Percentiles rank a stretch among this genome's conserved stretches.
phyloP scores from a whole-genome alignment of 257 asterid species.

The Ilex aquifolium region DNA sequence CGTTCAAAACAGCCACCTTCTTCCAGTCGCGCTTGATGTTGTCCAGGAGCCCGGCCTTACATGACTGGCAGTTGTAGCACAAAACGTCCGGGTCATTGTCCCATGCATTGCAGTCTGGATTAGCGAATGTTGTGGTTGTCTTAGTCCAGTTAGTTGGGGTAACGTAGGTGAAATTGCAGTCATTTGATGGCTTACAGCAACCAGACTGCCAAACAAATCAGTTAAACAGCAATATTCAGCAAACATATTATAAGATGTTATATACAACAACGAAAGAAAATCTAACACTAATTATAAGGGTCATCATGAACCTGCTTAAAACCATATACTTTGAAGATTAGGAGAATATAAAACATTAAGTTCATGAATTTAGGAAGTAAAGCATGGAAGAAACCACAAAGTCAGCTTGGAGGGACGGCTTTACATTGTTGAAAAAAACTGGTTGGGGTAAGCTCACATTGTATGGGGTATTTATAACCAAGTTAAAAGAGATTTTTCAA shows the following conservation, averaged over 20 bases:
- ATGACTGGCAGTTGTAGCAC: slow-evolving; percentile 73
- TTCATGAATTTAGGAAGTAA: no score
- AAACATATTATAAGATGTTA: background rate
- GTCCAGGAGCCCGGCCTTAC: slow-evolving; percentile 92
- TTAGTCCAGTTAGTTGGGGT: slow-evolving; percentile 82
- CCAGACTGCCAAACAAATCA: slow-evolving; percentile 56
- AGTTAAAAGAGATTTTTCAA: no score
- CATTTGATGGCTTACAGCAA: slow-evolving; percentile 86
- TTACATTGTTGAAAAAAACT: no score
- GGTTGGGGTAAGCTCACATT: no score
- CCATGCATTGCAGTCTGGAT: slow-evolving; percentile 66
- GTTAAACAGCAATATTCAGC: background rate
- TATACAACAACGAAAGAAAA: no score
- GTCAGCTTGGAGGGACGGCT: no score
- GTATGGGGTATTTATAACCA: no score
- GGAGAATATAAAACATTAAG: no score
- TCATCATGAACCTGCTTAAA: no score
- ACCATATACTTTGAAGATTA: no score
- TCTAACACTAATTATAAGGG: no score
- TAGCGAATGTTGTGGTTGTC: slow-evolving; percentile 4
- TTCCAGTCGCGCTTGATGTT: slow-evolving; percentile 84
- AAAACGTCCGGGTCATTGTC: slow-evolving; percentile 39
- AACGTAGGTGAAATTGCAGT: slow-evolving; percentile 59
- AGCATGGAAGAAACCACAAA: no score
- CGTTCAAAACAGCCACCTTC: slow-evolving; percentile 67